These are phyloP conservation scores for Heliamphora ciliata DNA, from an alignment of 179 eudicot genomes.

Conservation along the genomic window DNA sequence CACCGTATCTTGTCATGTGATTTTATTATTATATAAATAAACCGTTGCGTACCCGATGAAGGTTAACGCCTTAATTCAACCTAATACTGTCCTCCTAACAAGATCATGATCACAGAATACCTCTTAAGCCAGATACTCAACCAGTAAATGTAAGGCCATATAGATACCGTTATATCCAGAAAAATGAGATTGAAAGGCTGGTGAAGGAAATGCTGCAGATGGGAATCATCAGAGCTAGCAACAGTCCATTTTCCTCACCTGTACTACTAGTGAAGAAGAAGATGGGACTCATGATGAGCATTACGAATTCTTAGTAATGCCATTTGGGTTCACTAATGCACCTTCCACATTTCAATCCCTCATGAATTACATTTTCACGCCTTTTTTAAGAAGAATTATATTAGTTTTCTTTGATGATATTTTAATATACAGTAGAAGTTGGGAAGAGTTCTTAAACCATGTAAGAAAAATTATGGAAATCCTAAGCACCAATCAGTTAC, in stretches of 20 bases:
- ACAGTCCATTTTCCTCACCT: not conserved
- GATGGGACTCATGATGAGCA: not conserved
- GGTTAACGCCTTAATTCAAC: no score
- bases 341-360: not conserved
- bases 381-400: no score
- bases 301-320: not conserved
- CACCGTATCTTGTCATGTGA: no score
- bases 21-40: no score
- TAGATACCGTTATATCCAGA: not conserved
- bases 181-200: not conserved
- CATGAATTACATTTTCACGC: not conserved
- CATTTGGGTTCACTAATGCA: not conserved
- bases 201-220: not conserved
- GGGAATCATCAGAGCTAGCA: not conserved
- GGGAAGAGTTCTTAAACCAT: no score
- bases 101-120: not conserved
- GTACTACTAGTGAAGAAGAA: not conserved
- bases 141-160: not conserved
- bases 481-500: no score
- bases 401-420: no score
- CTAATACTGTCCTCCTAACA: not conserved
- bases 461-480: no score
- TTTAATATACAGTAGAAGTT: no score
- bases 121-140: not conserved
- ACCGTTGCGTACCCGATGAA: no score